These are phyloP conservation scores for Sorghum bicolor DNA, from an alignment of 176 grass and related monocot genomes.

Conservation along the genomic window DNA sequence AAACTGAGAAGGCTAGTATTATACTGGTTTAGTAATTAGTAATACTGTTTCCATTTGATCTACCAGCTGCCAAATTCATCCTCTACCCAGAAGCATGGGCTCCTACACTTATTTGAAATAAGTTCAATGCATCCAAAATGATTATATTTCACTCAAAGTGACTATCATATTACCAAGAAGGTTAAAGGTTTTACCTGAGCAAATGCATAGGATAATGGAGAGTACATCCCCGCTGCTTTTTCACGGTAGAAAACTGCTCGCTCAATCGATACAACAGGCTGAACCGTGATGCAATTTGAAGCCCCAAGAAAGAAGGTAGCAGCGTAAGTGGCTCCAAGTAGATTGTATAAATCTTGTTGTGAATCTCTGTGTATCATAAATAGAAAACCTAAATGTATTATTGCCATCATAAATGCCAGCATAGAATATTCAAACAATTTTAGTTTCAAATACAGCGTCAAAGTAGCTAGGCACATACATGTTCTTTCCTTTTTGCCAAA, in stretches of 20 bases:
- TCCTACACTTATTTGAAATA: neutral
- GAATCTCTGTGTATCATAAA: slow-evolving; percentile 38
- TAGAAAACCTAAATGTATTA: slow-evolving; percentile 18
- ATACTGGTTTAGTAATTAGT: neutral
- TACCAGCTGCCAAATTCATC: neutral
- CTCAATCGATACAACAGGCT: slow-evolving; percentile 72
- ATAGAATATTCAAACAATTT: neutral
- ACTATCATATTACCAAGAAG: neutral
- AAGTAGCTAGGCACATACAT: slow-evolving; percentile 42
- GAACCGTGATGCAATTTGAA: slow-evolving; percentile 59
- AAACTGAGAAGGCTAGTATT: neutral
- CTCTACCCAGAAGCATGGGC: neutral
- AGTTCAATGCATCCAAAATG: neutral
- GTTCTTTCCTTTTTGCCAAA: slow-evolving; percentile 73
- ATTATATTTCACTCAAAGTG: neutral
- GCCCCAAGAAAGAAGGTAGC: slow-evolving; percentile 80
- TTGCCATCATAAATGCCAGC: slow-evolving; percentile 1
- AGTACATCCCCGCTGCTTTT: slow-evolving; percentile 95
- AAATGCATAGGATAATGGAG: slow-evolving; percentile 82
- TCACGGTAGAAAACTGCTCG: slow-evolving; percentile 86
- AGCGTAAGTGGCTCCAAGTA: slow-evolving; percentile 82
- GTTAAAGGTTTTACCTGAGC: slow-evolving; percentile 60
- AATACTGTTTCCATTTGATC: neutral
- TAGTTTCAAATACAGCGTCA: slow-evolving; percentile 15
- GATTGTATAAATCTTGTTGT: slow-evolving; percentile 65